Conservation (phyloP, 225 moss, liverwort and hornwort genomes). For the Pleurozium schreberi region DNA sequence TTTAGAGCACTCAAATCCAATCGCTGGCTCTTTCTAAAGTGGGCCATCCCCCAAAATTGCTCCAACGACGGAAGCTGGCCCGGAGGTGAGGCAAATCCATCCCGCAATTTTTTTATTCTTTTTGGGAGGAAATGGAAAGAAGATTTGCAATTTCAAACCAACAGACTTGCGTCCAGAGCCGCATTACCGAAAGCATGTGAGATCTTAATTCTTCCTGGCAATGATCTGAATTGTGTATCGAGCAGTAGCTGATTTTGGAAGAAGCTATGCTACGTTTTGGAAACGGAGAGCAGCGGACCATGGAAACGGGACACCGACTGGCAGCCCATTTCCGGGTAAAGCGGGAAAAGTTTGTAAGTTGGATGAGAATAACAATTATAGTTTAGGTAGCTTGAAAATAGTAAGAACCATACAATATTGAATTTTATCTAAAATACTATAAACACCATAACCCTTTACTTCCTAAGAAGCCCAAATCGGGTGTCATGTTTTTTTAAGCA, state of each 20-base stretch:
- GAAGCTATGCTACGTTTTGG: neutral
- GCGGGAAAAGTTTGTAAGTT: neutral
- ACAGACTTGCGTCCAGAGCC: neutral
- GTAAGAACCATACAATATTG: fast-evolving
- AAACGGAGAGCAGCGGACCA: neutral
- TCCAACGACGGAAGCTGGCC: neutral
- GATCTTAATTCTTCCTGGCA: neutral
- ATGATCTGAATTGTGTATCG: neutral
- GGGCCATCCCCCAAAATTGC: neutral
- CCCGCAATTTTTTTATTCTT: neutral
- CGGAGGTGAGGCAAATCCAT: neutral
- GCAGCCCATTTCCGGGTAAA: neutral
- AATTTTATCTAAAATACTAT: neutral
- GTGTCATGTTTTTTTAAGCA: too few species aligned
- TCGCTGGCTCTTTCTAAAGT: neutral
- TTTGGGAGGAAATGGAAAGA: neutral
- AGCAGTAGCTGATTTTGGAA: neutral
- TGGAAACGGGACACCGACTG: neutral
- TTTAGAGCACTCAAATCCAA: neutral
- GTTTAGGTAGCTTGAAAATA: neutral
- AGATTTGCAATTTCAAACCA: neutral
- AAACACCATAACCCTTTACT: too few species aligned
- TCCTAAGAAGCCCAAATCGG: too few species aligned
- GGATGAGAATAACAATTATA: neutral
- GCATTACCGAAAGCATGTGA: neutral